These are phyloP conservation scores for Sextonia rubra DNA, from an alignment of 164 flowering plant genomes.

Conservation along the genomic window DNA sequence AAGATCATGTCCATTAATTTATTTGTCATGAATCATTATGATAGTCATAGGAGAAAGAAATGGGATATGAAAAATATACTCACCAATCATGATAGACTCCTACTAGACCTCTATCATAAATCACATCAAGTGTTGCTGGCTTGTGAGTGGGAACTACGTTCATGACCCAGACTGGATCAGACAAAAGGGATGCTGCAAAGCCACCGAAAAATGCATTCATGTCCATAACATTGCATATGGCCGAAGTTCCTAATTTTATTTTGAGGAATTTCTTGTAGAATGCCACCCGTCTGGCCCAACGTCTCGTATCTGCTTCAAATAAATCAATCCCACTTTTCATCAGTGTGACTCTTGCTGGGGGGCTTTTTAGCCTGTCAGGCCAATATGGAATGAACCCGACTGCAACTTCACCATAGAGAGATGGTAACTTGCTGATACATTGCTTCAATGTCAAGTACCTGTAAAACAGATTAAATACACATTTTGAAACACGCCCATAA, in stretches of 20 bases:
- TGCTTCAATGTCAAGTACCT: conserved; percentile 83
- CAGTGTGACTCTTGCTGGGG: conserved; percentile 61
- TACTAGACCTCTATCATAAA: conserved; percentile 92
- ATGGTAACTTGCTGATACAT: conserved; percentile 62
- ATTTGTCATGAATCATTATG: background rate
- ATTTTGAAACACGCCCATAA: background rate
- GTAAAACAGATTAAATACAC: conserved; percentile 10
- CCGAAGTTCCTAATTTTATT: conserved; percentile 72
- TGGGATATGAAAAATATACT: conserved; percentile 16
- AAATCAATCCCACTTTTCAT: conserved; percentile 79
- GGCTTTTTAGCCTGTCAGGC: conserved; percentile 72
- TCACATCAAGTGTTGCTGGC: conserved; percentile 64
- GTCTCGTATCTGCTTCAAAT: conserved; percentile 80
- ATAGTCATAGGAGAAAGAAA: background rate
- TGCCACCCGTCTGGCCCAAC: conserved; percentile 83
- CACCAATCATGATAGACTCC: conserved; percentile 98
- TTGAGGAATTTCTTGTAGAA: conserved; percentile 77
- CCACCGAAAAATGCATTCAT: conserved; percentile 98
- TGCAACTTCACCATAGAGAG: conserved; percentile 54
- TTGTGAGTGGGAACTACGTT: conserved; percentile 86
- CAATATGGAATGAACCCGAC: conserved; percentile 78
- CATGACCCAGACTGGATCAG: conserved; percentile 99
- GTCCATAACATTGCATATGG: conserved; percentile 92
- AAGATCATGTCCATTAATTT: background rate
- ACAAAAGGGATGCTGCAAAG: conserved; percentile 78